Base-by-base conservation (phyloP, 768 basidiomycete genomes). In the button mushroom (Agaricus bisporus) region DNA sequence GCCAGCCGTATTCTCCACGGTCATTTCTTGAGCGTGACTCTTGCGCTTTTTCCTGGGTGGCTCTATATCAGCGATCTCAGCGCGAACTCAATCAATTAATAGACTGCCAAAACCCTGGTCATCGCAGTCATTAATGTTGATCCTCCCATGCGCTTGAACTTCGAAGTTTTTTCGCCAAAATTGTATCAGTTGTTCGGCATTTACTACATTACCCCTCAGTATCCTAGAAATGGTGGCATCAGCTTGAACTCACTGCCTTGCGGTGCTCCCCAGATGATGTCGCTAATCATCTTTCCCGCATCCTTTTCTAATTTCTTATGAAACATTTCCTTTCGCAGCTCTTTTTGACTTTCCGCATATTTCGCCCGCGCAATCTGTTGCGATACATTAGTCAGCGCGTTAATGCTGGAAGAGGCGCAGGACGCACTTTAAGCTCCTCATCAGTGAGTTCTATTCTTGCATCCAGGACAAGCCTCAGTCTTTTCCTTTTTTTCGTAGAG, bases 151-250 rank as follows among this genome's bases (percentile, higher is more conserved):
- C 2, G 89, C 77, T 60, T 86, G 86, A 1, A 83, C 72, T 60
- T 79, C 86, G 68, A 88, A 83, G 60, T 79, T 85, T 51, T 81
- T 76, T 54, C 79, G 70, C 90, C 90, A 92, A 60, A 91, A 89
- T 52, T 85, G 78, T 0, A 80, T 72, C 41, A 92, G 66, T n/a
- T 74, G 75, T 46, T 79, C 41, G 41, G 46, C 41, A 26, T 43
- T 37, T 5, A 48, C 48, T 45, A 48, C n/a, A 38, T 14, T 26
- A 41, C 17, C 12, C 38, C 20, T 42, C 26, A 42, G 46, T 41
- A 7, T 37, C 26, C 12, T 5, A 14, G 26, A 37, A 20, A 17
- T 37, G 12, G 11, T 46, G 4, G 22, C 9, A 12, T 17, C 5
- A 17, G 37, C n/a, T 39, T n/a, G 32, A 25, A 51, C 82, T 66